Base-by-base conservation (phyloP, 306 rosid species). In the Trichosanthes cucumerina region DNA sequence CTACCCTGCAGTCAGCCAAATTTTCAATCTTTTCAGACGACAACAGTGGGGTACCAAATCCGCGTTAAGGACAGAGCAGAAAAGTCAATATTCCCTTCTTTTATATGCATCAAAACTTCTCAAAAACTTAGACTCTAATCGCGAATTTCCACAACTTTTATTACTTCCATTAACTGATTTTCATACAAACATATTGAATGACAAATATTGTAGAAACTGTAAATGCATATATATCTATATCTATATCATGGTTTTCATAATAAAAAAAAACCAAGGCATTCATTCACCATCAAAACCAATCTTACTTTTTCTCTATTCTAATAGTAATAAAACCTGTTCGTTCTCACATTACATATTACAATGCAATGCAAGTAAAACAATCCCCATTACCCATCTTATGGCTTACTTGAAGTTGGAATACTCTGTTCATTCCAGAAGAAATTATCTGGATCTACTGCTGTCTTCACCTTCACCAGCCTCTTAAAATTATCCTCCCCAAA, bases 381-480 rank as follows among this genome's bases (percentile, higher is more conserved):
- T 64, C 43, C 43, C 9, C 8, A 16, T 7, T 8, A 16, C 24
- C 49, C 49, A 65, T 18, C 31, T 39, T 4, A 69, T 21, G 31
- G 4, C 75, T 69, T 69, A 69, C 76, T 82, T 77, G 91, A 82
- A 52, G 54, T 8, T 5, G 93, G 93, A 44, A 92, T 86, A 78
- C 97, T 92, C 79, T 92, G 97, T 77, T 92, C 92, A 77, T 91
- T 87, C 89, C 90, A 80, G 80, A 92, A 89, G 83, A 86, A 92
- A 83, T 92, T 92, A 1, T 83, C 76, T 10, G 92, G 96, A 80
- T 92, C 97, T 79, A 87, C 79, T 11, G 69, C 80, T 54, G 82
- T 81, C 82, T 92, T 92, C 78, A 86, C 84, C 87, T 87, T 86
- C 72, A 89, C 96, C 86, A 92, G 79, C 63, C 97, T 84, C 13